A percentile compares a stretch with the other conserved stretches of the same genome.
Conservation (phyloP, 2,329 filamentous ascomycete species). For the Tolypocladium sp. region DNA sequence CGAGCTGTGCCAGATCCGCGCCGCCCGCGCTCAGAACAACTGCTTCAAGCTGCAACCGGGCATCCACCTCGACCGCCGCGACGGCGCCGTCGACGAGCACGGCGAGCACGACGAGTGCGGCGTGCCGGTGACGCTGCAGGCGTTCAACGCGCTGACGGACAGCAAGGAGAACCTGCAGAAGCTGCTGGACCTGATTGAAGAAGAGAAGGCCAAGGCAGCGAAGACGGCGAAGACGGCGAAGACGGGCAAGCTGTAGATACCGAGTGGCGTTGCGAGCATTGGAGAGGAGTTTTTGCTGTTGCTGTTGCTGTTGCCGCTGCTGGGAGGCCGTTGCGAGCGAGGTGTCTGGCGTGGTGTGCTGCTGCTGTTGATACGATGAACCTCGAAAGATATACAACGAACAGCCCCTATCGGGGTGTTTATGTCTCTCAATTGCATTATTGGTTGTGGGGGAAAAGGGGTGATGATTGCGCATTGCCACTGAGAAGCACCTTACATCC, state of each 20-base stretch:
- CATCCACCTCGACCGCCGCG: conserved; percentile 22
- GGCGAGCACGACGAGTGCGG: conserved; percentile 18
- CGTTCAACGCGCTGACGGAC: conserved; percentile 14
- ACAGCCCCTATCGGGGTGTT: neutral
- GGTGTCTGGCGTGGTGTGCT: neutral
- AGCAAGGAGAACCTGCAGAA: conserved; percentile 14
- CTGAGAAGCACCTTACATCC: neutral
- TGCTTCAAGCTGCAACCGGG: conserved; percentile 30
- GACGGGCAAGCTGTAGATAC: neutral
- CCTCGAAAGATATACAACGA: neutral
- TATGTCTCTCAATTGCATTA: no score
- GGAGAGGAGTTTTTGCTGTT: neutral
- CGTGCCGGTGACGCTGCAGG: conserved; percentile 15
- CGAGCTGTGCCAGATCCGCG: conserved; percentile 45
- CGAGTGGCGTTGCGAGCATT: neutral
- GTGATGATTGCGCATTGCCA: no score
- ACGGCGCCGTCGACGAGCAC: conserved; percentile 5
- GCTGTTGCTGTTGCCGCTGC: neutral
- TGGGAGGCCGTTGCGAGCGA: neutral
- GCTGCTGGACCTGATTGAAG: conserved; percentile 10
- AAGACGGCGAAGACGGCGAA: neutral
- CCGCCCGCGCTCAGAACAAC: conserved; percentile 41
- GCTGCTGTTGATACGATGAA: neutral
- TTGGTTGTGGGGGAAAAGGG: no score
- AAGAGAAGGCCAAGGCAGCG: conserved; percentile 1